Evolutionary conservation across 2,329 filamentous ascomycete genomes (phyloP).

Genomic region (Hypoxylon sp.): DNA sequence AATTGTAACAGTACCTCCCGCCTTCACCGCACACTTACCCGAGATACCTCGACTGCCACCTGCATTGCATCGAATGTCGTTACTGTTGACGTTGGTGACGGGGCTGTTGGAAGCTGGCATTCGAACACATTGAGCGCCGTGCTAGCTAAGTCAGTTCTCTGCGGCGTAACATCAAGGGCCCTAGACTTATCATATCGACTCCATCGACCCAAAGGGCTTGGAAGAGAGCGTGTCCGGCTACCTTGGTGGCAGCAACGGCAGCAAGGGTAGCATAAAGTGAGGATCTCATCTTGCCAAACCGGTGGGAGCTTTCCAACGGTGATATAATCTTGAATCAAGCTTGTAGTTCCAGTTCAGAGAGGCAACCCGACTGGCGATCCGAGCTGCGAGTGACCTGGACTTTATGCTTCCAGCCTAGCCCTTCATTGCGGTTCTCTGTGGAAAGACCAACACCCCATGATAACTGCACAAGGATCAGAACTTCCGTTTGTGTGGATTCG

Average conservation of each 20-base stretch:
- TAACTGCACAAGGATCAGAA: conserved; percentile 35
- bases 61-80: conserved; percentile 62
- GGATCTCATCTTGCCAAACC: conserved; percentile 55
- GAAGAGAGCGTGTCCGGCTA: conserved; percentile 64
- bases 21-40: conserved; percentile 61
- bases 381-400: conserved; percentile 27
- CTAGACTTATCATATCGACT: conserved; percentile 54
- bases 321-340: background rate
- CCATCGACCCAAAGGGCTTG: conserved; percentile 67
- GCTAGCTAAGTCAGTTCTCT: conserved; percentile 45
- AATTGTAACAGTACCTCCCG: conserved; percentile 51
- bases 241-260: conserved; percentile 56
- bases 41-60: conserved; percentile 52
- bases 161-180: background rate
- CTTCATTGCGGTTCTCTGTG: background rate
- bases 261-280: conserved; percentile 51
- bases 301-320: conserved; percentile 14
- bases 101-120: conserved; percentile 65
- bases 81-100: conserved; percentile 60
- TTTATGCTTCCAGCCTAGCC: conserved; percentile 39
- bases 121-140: conserved; percentile 62
- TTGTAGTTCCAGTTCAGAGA: conserved; percentile 28
- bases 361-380: conserved; percentile 36
- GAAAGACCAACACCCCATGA: conserved; percentile 6
- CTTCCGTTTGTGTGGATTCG: conserved; percentile 43